Conservation (phyloP, 2,329 filamentous ascomycete species). For the Fusarium austroafricanum region DNA sequence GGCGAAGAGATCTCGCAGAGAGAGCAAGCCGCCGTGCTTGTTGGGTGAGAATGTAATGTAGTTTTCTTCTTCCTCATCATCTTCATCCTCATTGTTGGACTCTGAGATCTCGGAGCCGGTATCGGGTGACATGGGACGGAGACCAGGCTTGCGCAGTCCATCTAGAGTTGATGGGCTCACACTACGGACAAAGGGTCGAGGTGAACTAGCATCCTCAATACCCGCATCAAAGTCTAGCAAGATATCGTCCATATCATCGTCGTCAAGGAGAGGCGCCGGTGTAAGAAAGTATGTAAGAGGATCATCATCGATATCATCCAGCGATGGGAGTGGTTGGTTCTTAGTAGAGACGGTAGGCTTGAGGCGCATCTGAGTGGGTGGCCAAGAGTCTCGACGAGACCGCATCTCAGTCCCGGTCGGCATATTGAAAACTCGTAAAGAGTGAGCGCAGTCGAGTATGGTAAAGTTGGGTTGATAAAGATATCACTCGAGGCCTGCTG, state of each 20-base stretch:
- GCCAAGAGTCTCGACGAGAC: slow-evolving; percentile 62
- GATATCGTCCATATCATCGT: slow-evolving; percentile 56
- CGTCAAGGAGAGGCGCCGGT: slow-evolving; percentile 57
- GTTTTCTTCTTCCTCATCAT: slow-evolving; percentile 62
- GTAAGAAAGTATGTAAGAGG: slow-evolving; percentile 69
- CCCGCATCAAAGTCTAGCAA: slow-evolving; percentile 68
- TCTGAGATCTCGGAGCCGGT: slow-evolving; percentile 55
- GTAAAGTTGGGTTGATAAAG: slow-evolving; percentile 4
- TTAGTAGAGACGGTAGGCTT: slow-evolving; percentile 55
- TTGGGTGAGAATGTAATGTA: slow-evolving; percentile 62
- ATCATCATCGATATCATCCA: slow-evolving; percentile 64
- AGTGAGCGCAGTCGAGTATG: background rate
- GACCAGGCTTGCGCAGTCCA: slow-evolving; percentile 58
- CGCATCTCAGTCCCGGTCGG: slow-evolving; percentile 49
- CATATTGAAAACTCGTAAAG: slow-evolving; percentile 47
- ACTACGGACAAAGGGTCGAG: slow-evolving; percentile 61
- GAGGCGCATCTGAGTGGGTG: slow-evolving; percentile 62
- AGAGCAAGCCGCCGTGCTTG: slow-evolving; percentile 53
- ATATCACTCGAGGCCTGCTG: slow-evolving; percentile 12
- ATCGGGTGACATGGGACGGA: slow-evolving; percentile 45
- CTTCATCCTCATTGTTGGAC: slow-evolving; percentile 59
- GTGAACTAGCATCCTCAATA: slow-evolving; percentile 63
- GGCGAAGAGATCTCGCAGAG: slow-evolving; percentile 58
- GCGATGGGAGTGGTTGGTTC: slow-evolving; percentile 56
- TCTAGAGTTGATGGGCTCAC: slow-evolving; percentile 68